Evolutionary conservation across 345 rosid genomes (phyloP), one percentile per base, ranked within the genome.

Genomic region (Eucalyptus camaldulensis): DNA sequence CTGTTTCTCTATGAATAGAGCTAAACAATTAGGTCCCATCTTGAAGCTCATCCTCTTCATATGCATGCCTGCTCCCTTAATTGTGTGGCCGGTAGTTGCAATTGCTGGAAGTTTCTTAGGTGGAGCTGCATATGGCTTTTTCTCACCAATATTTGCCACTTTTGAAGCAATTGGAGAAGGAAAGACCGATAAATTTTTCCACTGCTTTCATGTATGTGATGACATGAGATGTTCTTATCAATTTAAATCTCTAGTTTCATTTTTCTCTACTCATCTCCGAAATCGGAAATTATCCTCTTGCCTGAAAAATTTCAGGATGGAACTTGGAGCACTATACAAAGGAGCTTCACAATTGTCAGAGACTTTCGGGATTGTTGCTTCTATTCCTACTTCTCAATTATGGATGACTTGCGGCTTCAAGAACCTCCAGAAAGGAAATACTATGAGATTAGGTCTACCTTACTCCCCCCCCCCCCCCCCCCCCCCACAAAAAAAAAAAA

Each of bases 91-190:
- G 22, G 94, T 92, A 62, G 86, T 95, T 89, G 92, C 96, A 90
- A 93, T 98, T 89, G 87, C 89, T 49, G 99, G 96, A 91, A 96
- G 99, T 69, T 43, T 94, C 56, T 49, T 95, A 8, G 97, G 96
- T 50, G 99, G 99, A 83, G 90, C 92, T 19, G 50, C 93, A 24
- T 96, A 95, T 88, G 99, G 98, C 47, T 93, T 97, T 90, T 94
- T 98, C 86, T 95, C 98, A 6, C 99, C 99, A 49, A 93, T 95
- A 76, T 98, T 96, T 88, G 98, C 99, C 62, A 98, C 99, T 37
- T 98, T 98, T 88, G 96, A 94, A 90, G 99, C 97, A 58, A 96
- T 98, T 87, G 99, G 99, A 56, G 97, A 96, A 91, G 98, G 99
- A 91, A 98, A 98, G 91, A 91, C 93, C 50, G 87, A 95, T 85